A percentile compares a stretch with the other conserved stretches of the same genome.
phyloP scores from a whole-genome alignment of 352 stramenopile genomes.

The Phytophthora brassicae region DNA sequence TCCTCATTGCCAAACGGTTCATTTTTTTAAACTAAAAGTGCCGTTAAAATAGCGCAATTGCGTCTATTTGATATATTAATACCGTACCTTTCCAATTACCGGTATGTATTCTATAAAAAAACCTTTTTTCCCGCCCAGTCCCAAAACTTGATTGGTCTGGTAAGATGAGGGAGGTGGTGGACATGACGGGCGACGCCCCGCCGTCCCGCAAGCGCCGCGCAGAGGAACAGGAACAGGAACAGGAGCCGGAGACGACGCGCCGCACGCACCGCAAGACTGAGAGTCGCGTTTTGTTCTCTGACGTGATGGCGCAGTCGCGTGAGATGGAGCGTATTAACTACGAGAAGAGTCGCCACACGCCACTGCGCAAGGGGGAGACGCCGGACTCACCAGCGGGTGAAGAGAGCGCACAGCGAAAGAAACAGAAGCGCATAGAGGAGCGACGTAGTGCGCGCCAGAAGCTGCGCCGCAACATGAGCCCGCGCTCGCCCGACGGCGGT shows the following conservation, averaged over 20 bases:
- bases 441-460: conserved; percentile 51
- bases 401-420: conserved; percentile 19
- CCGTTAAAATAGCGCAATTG: no score
- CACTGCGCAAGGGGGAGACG: conserved; percentile 53
- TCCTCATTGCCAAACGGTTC: conserved; percentile 12
- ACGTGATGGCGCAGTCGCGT: conserved; percentile 58
- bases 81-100: no score
- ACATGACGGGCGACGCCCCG: conserved; percentile 6
- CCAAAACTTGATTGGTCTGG: not conserved
- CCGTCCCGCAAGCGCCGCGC: conserved; percentile 12
- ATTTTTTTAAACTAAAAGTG: no score
- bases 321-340: conserved; percentile 49
- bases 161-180: not conserved
- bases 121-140: not conserved
- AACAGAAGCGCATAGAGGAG: conserved; percentile 55
- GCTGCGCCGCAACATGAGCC: conserved; percentile 44
- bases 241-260: conserved; percentile 8
- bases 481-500: conserved; percentile 45
- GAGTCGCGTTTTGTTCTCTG: conserved; percentile 44
- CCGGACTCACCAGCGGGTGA: conserved; percentile 1
- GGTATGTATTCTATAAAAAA: no score
- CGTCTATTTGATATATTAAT: no score
- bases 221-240: conserved; percentile 3
- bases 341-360: conserved; percentile 31
- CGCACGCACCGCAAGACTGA: conserved; percentile 33